Conservation (phyloP, 1,284 basidiomycete species). For the Ganoderma boninense region DNA sequence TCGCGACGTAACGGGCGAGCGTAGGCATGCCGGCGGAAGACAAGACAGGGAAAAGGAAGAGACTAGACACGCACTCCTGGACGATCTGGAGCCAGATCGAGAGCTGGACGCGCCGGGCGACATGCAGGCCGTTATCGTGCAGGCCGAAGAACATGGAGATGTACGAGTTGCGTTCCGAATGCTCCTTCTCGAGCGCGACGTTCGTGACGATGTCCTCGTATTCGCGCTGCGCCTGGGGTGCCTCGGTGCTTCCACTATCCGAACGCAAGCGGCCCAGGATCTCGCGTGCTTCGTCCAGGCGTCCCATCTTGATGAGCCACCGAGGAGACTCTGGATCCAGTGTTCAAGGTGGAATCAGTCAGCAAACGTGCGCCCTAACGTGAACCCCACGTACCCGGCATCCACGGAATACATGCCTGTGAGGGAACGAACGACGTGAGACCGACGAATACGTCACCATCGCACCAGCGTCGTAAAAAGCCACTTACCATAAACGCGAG, state of each 20-base stretch:
- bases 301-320: slow-evolving; percentile 62
- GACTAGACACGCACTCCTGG: slow-evolving; percentile 48
- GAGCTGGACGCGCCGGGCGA: slow-evolving; percentile 56
- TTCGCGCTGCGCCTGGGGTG: slow-evolving; percentile 39
- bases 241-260: slow-evolving; percentile 40
- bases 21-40: background rate
- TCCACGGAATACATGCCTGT: slow-evolving; percentile 35
- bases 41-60: background rate
- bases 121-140: slow-evolving; percentile 52
- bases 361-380: background rate
- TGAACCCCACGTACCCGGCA: slow-evolving; percentile 39
- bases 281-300: slow-evolving; percentile 52
- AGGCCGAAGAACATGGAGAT: slow-evolving; percentile 57
- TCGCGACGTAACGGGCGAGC: background rate
- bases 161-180: slow-evolving; percentile 52
- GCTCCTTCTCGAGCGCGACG: slow-evolving; percentile 51
- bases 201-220: slow-evolving; percentile 54
- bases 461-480: background rate
- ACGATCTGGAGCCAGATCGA: slow-evolving; percentile 60
- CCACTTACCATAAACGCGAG: slow-evolving; percentile 50
- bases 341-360: background rate
- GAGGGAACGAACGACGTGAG: slow-evolving; percentile 10
- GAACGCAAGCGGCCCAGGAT: slow-evolving; percentile 49
- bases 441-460: background rate
- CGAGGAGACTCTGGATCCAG: slow-evolving; percentile 57